phyloP scores from a whole-genome alignment of 2,329 filamentous ascomycete genomes.

The Cercospora sp. region DNA sequence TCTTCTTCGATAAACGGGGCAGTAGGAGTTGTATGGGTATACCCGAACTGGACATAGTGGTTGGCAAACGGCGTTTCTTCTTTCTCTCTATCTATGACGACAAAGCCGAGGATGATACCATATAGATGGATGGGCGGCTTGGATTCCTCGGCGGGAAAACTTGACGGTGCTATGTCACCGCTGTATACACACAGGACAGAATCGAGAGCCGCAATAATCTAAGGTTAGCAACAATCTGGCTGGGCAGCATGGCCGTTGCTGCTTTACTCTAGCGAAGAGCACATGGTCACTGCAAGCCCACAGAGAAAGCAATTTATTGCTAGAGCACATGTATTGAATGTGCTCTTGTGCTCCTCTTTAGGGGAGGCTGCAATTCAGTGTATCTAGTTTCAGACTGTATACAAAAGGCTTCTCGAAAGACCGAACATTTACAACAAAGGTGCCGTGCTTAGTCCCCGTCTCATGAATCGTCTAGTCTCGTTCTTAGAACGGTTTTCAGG shows the following conservation, averaged over 20 bases:
- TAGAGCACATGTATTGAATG: neutral
- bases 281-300: neutral
- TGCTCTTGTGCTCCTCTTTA: neutral
- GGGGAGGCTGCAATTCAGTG: neutral
- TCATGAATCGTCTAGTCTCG: neutral
- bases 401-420: neutral
- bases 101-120: neutral
- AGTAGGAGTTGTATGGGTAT: slow-evolving; percentile 8
- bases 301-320: neutral
- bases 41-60: neutral
- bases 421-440: neutral
- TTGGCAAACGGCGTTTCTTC: neutral
- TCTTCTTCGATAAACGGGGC: neutral
- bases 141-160: neutral
- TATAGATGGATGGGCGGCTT: neutral
- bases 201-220: neutral
- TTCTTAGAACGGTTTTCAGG: neutral
- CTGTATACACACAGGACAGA: neutral
- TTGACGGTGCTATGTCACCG: neutral
- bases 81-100: neutral
- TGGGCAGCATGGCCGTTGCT: too few species aligned
- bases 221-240: too few species aligned
- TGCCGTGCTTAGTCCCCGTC: neutral
- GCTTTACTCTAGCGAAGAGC: too few species aligned
- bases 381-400: neutral